Conservation (phyloP, 1,139 yeast species). For the Arxiozyma heterogenica region DNA sequence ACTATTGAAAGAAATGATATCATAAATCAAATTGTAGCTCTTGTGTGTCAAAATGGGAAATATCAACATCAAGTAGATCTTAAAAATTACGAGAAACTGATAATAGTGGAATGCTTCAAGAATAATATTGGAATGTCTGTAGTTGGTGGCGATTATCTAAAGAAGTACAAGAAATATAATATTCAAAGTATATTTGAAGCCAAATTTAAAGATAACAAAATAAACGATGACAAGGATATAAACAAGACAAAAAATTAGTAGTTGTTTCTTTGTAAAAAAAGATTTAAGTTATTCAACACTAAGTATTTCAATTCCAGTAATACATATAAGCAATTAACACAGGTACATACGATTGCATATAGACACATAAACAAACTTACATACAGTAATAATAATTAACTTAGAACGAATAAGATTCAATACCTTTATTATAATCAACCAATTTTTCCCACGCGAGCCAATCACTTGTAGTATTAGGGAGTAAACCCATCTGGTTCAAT, state of each 20-base stretch:
- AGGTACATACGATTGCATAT: background rate
- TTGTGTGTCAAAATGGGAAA: conserved; percentile 49
- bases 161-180: conserved; percentile 43
- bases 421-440: conserved; percentile 22
- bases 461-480: conserved; percentile 80
- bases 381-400: background rate
- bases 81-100: conserved; percentile 67
- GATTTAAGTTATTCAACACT: background rate
- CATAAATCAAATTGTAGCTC: conserved; percentile 60
- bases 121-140: conserved; percentile 76
- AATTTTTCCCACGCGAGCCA: conserved; percentile 81
- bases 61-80: conserved; percentile 73
- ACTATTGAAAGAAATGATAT: conserved; percentile 59
- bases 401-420: conserved; percentile 19
- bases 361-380: background rate
- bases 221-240: background rate
- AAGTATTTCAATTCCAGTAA: background rate
- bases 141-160: conserved; percentile 49
- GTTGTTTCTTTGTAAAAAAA: background rate
- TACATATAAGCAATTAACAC: background rate
- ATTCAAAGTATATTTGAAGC: conserved; percentile 55
- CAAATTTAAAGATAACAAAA: conserved; percentile 23
- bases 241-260: background rate
- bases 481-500: conserved; percentile 76
- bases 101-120: conserved; percentile 81